These are phyloP conservation scores for Crithidia sp. DNA, from an alignment of 208 protist genomes.

Conservation along the genomic window DNA sequence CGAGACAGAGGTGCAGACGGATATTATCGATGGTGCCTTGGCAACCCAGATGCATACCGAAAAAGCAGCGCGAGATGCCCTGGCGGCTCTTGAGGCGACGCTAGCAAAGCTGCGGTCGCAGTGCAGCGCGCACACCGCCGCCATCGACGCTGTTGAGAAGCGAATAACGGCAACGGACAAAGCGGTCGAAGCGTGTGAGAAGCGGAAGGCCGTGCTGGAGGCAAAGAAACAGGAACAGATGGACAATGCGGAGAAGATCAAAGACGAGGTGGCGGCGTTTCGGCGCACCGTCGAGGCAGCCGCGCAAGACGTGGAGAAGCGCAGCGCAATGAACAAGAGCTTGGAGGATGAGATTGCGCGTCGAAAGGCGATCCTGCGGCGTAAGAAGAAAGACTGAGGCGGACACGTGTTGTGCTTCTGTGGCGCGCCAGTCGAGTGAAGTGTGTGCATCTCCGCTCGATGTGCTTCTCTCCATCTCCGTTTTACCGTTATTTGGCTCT, in stretches of 20 bases:
- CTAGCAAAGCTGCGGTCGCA: slow-evolving; percentile 17
- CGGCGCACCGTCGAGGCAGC: slow-evolving; percentile 29
- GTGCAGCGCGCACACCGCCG: slow-evolving; percentile 7
- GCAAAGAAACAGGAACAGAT: slow-evolving; percentile 60
- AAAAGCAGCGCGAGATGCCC: slow-evolving; percentile 19
- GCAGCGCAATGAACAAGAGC: slow-evolving; percentile 35
- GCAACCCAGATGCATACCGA: slow-evolving; percentile 29
- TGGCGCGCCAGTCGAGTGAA: too few species aligned
- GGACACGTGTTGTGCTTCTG: too few species aligned
- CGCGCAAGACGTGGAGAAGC: slow-evolving; percentile 39
- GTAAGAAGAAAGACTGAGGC: slow-evolving; percentile 14
- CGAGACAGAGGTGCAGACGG: slow-evolving; percentile 39
- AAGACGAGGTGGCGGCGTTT: slow-evolving; percentile 44
- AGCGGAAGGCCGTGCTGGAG: slow-evolving; percentile 41
- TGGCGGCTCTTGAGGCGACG: slow-evolving; percentile 7
- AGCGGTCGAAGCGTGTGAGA: slow-evolving; percentile 27
- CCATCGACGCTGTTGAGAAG: slow-evolving; percentile 19
- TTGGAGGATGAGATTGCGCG: slow-evolving; percentile 51
- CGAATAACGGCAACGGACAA: slow-evolving; percentile 26
- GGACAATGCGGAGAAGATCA: slow-evolving; percentile 64
- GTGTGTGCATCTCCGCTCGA: background rate
- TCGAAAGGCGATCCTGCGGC: slow-evolving; percentile 18
- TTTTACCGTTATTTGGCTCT: background rate
- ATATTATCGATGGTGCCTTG: slow-evolving; percentile 37
- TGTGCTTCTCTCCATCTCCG: background rate